A percentile compares a stretch with the other conserved stretches of the same genome.
These are phyloP conservation scores for Adansonia grandidieri DNA, from an alignment of 441 rosid genomes.

Conservation along the genomic window DNA sequence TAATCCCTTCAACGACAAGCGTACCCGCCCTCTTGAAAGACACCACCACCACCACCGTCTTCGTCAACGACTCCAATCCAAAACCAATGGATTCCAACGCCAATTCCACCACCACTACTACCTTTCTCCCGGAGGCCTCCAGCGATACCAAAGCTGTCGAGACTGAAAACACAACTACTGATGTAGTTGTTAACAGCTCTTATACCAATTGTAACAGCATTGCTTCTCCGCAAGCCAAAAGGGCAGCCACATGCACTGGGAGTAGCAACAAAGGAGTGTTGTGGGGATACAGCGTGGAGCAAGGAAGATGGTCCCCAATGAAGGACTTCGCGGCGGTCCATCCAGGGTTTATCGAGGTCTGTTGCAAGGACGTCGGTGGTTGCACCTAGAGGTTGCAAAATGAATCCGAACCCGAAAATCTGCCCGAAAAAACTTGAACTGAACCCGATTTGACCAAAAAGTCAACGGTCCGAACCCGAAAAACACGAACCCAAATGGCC, in stretches of 20 bases:
- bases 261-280: neutral
- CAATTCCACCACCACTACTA: neutral
- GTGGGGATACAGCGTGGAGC: neutral
- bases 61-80: neutral
- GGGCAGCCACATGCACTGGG: neutral
- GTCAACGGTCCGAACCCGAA: too few relatives aligned
- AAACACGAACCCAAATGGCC: too few relatives aligned
- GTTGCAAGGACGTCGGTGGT: neutral
- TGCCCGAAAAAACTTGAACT: too few relatives aligned
- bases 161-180: neutral
- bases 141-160: neutral
- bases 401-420: too few relatives aligned
- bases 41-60: neutral
- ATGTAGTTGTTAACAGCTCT: too few relatives aligned
- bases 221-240: neutral
- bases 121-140: neutral
- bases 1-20: constrained; percentile 1
- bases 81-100: neutral
- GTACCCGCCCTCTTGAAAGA: neutral
- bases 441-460: too few relatives aligned
- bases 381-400: neutral
- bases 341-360: neutral
- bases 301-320: neutral
- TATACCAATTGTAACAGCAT: neutral
- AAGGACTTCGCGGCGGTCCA: neutral